phyloP scores from a whole-genome alignment of 805 yeast species.

The Candida nanaspora region DNA sequence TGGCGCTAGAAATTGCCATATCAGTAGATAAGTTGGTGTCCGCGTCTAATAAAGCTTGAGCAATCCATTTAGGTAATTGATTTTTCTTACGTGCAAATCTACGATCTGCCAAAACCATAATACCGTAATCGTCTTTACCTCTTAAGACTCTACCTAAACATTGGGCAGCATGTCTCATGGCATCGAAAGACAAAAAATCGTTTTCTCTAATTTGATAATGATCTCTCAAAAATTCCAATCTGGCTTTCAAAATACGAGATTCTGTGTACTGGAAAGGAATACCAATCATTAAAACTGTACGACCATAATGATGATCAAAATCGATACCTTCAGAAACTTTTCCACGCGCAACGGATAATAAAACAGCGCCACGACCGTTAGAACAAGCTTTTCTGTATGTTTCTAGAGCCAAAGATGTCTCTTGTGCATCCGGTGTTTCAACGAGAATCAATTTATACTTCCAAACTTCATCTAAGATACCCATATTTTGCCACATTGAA shows the following conservation, averaged over 20 bases:
- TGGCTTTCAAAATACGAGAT: slow-evolving; percentile 89
- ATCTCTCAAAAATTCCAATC: slow-evolving; percentile 88
- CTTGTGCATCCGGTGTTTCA: slow-evolving; percentile 99
- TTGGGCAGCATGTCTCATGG: slow-evolving; percentile 99
- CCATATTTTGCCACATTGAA: slow-evolving; percentile 99
- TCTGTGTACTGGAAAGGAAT: slow-evolving; percentile 99
- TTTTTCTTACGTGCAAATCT: slow-evolving; percentile 79
- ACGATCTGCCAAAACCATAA: slow-evolving; percentile 95
- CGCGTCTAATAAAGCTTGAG: slow-evolving; percentile 86
- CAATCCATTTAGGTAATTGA: slow-evolving; percentile 96
- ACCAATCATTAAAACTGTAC: slow-evolving; percentile 97
- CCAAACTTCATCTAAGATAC: slow-evolving; percentile 97
- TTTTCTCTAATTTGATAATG: slow-evolving; percentile 89
- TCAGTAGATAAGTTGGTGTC: slow-evolving; percentile 91
- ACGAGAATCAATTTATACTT: slow-evolving; percentile 90
- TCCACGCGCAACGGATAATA: slow-evolving; percentile 97
- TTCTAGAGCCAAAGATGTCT: slow-evolving; percentile 90
- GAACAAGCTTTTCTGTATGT: slow-evolving; percentile 95
- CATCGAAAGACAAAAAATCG: slow-evolving; percentile 94
- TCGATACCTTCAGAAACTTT: slow-evolving; percentile 98
- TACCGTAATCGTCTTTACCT: slow-evolving; percentile 98
- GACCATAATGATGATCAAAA: slow-evolving; percentile 97
- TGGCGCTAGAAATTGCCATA: slow-evolving; percentile 94
- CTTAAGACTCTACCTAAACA: slow-evolving; percentile 94
- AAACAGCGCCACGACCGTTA: slow-evolving; percentile 95